Evolutionary conservation across 2,329 filamentous ascomycete species (phyloP), one percentile per base, ranked within the genome.

Genomic region (Penicillium sp.): DNA sequence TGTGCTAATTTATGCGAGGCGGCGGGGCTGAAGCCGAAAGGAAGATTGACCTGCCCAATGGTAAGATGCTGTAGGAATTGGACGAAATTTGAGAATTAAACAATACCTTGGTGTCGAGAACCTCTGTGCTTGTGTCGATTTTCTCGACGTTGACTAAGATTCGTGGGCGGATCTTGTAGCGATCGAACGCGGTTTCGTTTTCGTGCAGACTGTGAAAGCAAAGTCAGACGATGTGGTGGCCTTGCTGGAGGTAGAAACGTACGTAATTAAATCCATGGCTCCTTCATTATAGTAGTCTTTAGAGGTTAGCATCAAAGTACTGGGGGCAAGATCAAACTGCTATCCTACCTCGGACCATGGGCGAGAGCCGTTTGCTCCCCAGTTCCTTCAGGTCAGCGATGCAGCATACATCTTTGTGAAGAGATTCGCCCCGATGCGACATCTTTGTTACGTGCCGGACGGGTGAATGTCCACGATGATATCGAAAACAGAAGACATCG

Each of bases 211-310:
- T 72, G 28, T 5, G 23, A 16, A 21, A 24, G 26, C 10, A 29
- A 45, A 21, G 33, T 51, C 31, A 44, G 45, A 6, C 18, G 3
- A 44, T 12, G 1, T 29, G 15, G 15, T 9, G 0, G 28, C 8
- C 28, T 23, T 44, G 1, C 5, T 1, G 8, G 13, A n/a, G 4
- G 18, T 16, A 2, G 2, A 6, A 29, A 53, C 62, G 26, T 61
- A 74, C 70, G 79, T 82, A 48, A 78, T 68, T 23, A 81, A 69
- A 56, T 81, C 79, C 69, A 82, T 82, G 5, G 80, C 79, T 6
- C 81, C 81, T 54, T 79, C 80, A 61, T 84, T 83, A 65, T 79
- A 83, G 67, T 82, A 84, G 46, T 82, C 81, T 76, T n/a, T 36
- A 36, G 6, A 15, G 1, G 6, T 36, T 36, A 36, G 33, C 8